Base-by-base conservation (phyloP, 2,329 filamentous ascomycete genomes). In the Aspergillus quadricinctus region DNA sequence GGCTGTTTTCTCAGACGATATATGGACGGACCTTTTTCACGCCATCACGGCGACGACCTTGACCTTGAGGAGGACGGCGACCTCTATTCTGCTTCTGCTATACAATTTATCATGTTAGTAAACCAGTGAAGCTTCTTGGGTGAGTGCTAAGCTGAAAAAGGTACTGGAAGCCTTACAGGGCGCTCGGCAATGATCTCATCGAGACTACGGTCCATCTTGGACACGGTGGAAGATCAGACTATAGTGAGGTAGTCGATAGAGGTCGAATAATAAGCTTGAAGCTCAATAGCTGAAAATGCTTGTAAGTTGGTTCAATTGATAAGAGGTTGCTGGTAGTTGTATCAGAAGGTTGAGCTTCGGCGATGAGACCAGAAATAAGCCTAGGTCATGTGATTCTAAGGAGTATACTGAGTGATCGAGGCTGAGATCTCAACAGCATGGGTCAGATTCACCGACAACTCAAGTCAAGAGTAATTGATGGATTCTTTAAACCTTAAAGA, bases 21-120 rank as follows among this genome's bases (percentile, higher is more conserved):
- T 31, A 35, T 53, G 6, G 14, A 49, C n/a, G 57, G 69, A 93
- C 91, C 91, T 95, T 95, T 92, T 88, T 92, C 73, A 93, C 84
- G 77, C 90, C 90, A 78, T 94, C 90, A 77, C 89, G 88, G 69
- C 89, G 88, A 66, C 75, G 72, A 62, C 78, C 74, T 64, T 78
- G 43, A 25, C 10, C 21, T 46, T 45, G 76, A 62, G 73, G 65
- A 60, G 70, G 67, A 61, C 73, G 72, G 61, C 72, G 71, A 62
- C 74, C 66, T 56, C 72, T 70, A 56, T 63, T 66, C 48, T 69
- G 66, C 48, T 65, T 65, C 48, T 62, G 64, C 62, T 66, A 31
- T 2, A 29, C 14, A 45, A 43, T 31, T 10, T 3, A 48, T n/a
- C 28, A 46, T 50, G 59, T 70, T 48, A 69, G 60, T 29, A 25